Evolutionary conservation across 2,329 filamentous ascomycete species (phyloP).

Genomic region (Ustulina deusta): DNA sequence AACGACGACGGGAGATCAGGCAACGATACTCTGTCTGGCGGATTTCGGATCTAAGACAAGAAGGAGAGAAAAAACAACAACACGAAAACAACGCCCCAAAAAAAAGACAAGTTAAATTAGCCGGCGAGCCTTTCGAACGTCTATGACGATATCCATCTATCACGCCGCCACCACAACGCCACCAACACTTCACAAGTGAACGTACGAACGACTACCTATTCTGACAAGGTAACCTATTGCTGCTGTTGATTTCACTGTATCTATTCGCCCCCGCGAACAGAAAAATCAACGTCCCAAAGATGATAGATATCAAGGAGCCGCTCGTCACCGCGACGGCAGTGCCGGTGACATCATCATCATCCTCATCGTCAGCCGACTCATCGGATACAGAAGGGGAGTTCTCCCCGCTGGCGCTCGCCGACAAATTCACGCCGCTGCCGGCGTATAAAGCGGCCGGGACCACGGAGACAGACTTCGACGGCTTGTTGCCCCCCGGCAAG

Average conservation of each 20-base stretch:
- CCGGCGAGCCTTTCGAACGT: neutral
- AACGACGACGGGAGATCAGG: neutral
- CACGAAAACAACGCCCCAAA: no score
- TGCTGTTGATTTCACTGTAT: neutral
- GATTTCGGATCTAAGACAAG: neutral
- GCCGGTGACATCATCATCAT: slow-evolving; percentile 1
- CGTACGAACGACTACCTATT: neutral
- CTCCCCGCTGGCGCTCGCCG: slow-evolving; percentile 64
- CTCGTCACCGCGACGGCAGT: slow-evolving; percentile 21
- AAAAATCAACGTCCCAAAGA: slow-evolving; percentile 16
- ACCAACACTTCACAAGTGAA: neutral
- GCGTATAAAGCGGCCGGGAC: slow-evolving; percentile 67
- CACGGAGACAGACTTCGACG: slow-evolving; percentile 73
- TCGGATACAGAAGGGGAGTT: slow-evolving; percentile 51
- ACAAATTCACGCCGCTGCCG: slow-evolving; percentile 70
- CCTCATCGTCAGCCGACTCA: slow-evolving; percentile 19
- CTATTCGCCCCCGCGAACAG: no score
- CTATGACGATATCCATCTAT: slow-evolving; percentile 7
- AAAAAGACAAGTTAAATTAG: neutral
- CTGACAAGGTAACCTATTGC: neutral
- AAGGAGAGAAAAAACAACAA: neutral
- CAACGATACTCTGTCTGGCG: neutral
- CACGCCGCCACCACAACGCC: neutral
- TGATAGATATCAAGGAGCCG: slow-evolving; percentile 28
- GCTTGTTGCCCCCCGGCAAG: slow-evolving; percentile 68